Conservation (phyloP, 345 rosid genomes). For the Corymbia maculata region DNA sequence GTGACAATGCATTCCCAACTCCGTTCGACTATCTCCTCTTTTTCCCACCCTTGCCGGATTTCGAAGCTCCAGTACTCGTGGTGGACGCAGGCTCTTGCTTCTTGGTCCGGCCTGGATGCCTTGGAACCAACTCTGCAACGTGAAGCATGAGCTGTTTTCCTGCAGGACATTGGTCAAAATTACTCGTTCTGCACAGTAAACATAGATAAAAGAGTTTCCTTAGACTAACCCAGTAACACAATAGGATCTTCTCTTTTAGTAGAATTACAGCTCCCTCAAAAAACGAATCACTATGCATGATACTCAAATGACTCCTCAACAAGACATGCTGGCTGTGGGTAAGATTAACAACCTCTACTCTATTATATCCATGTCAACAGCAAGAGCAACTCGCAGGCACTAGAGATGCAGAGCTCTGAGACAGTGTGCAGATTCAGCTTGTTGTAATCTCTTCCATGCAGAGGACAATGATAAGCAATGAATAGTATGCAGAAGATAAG, state of each 20-base stretch:
- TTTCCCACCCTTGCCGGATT: constrained; percentile 74
- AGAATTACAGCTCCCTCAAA: background rate
- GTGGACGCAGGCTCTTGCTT: constrained; percentile 68
- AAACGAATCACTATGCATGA: background rate
- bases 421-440: accelerated
- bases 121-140: constrained; percentile 80
- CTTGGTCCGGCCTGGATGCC: constrained; percentile 81
- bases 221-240: background rate
- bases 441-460: background rate
- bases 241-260: background rate
- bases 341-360: background rate
- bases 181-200: background rate
- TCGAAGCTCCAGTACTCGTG: constrained; percentile 35
- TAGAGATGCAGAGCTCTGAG: background rate
- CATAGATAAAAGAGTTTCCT: background rate
- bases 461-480: background rate
- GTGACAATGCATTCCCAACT: background rate
- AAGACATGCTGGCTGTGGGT: background rate
- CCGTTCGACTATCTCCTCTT: constrained; percentile 48
- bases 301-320: background rate
- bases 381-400: background rate
- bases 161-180: constrained; percentile 8
- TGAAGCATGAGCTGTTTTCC: constrained; percentile 86
- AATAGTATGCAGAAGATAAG: background rate
- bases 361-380: background rate